phyloP scores from a whole-genome alignment of 129 eudicot genomes.

The Flaveria bidentis region DNA sequence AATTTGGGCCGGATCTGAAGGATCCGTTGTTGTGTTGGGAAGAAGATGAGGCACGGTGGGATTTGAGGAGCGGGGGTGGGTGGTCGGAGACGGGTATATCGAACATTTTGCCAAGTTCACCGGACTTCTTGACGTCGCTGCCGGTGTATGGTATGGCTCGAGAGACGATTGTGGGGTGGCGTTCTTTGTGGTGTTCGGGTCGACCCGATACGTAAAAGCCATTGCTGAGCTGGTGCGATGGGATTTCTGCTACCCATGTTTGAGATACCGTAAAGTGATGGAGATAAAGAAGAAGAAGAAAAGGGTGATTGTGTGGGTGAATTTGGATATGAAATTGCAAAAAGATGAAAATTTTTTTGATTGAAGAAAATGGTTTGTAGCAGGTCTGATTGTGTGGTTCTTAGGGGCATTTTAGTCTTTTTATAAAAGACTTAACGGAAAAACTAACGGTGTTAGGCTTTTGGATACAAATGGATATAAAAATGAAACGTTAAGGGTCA shows the following conservation, averaged over 20 bases:
- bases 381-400: no score
- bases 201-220: conserved; percentile 95
- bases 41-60: conserved; percentile 48
- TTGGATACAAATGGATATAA: no score
- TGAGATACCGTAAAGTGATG: not conserved
- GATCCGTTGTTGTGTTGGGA: conserved; percentile 46
- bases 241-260: conserved; percentile 65
- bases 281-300: conserved; percentile 6
- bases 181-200: conserved; percentile 69
- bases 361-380: not conserved
- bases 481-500: no score
- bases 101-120: conserved; percentile 96
- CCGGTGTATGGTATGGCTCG: conserved; percentile 93
- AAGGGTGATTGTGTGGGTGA: not conserved
- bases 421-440: no score
- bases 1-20: conserved; percentile 43
- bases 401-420: no score
- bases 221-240: conserved; percentile 92
- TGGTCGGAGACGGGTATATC: conserved; percentile 49
- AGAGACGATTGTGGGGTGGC: conserved; percentile 56
- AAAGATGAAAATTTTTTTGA: conserved; percentile 1
- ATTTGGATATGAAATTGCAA: conserved; percentile 22
- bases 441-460: no score
- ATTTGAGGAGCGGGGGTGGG: conserved; percentile 42
- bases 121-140: conserved; percentile 90